phyloP scores from a whole-genome alignment of 345 rosid species.

The Rhizophora apiculata region DNA sequence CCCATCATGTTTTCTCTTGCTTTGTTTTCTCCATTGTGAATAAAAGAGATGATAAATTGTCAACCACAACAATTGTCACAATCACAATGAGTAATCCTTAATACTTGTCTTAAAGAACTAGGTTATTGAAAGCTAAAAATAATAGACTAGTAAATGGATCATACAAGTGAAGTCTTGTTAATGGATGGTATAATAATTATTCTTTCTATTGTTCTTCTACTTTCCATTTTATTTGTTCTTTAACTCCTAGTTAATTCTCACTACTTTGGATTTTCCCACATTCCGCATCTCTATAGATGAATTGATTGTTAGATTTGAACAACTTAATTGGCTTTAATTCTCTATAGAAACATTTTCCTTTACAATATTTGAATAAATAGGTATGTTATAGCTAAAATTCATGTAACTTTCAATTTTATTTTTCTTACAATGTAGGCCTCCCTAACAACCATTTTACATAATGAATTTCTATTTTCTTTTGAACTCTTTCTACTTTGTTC shows the following conservation, averaged over 20 bases:
- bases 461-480: not conserved
- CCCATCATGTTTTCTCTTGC: conserved; percentile 44
- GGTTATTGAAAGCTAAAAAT: conserved; percentile 69
- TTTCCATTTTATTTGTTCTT: not conserved
- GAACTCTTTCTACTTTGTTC: not conserved
- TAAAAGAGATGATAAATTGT: conserved; percentile 20
- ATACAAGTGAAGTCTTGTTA: conserved; percentile 52
- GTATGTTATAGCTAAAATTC: not conserved
- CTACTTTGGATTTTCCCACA: not conserved
- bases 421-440: not conserved
- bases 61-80: conserved; percentile 73
- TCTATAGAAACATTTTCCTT: not conserved
- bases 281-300: not conserved
- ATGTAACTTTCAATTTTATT: not conserved
- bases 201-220: not conserved
- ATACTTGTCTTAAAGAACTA: conserved; percentile 87
- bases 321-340: not conserved
- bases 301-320: not conserved
- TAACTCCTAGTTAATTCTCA: not conserved
- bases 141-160: conserved; percentile 71
- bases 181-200: conserved; percentile 57
- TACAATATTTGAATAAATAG: too few relatives aligned
- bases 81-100: conserved; percentile 61
- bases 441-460: not conserved
- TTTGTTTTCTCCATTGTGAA: conserved; percentile 46